Base-by-base conservation (phyloP, 805 yeast species). In the Pichia nanzhaoensis region DNA sequence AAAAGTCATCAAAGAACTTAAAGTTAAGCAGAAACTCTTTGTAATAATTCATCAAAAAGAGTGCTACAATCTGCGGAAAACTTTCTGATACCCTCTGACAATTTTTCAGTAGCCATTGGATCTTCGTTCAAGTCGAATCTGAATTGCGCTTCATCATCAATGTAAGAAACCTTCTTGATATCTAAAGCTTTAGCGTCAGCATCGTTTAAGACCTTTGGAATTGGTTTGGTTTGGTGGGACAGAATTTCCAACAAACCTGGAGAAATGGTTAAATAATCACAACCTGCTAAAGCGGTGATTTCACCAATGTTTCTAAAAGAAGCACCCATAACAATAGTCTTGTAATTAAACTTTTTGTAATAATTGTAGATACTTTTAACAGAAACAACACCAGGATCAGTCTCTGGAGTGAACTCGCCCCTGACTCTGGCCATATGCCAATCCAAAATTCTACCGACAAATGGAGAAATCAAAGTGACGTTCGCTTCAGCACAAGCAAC, bases 291-390 rank as follows among this genome's bases (percentile, higher is more conserved):
- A 59, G 95, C 96, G 70, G 82, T 84, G 71, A 93, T 87, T 75
- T 91, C 99, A 57, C 89, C 96, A 52, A 74, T 69, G 77, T 90
- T 93, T 82, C 99, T 91, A 89, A 93, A 91, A 49, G 98, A 91
- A 50, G 99, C 99, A 71, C 99, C 99, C 99, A 93, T 93, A 64
- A 93, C 98, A 65, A 93, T 90, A 68, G 99, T 93, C 61, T 91
- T 78, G 82, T 93, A 93, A 59, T 83, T 91, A 70, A 69, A 87
- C 75, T 91, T 91, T 83, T 93, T 93, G 85, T 93, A 93, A 82
- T 93, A 93, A 84, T 90, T 85, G 86, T 68, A 93, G 69, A 93
- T 93, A 51, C 64, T 66, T 70, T 81, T 83, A 59, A 93, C 99
- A 36, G 96, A 87, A 42, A 73, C 42, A 51, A 93, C 98, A 84